Evolutionary conservation across 495 filamentous ascomycete species (phyloP), one percentile per base, ranked within the genome.

Genomic region (Lineolata rhizophorae): DNA sequence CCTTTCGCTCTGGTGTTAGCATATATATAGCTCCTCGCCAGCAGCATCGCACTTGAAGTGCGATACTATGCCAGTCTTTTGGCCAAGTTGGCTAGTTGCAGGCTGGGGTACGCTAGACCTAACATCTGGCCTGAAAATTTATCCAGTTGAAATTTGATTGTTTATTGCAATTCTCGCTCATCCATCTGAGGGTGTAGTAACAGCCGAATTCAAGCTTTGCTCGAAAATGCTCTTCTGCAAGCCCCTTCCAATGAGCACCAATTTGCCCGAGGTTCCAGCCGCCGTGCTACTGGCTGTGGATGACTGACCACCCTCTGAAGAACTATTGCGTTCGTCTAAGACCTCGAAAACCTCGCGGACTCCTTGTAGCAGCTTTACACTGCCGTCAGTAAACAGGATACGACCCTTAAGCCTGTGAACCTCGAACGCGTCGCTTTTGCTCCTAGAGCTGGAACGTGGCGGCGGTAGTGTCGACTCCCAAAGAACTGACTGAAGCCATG

Each of bases 281-380:
- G 36, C 40, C 13, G 32, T 36, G 20, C 43, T 48, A 19, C 41
- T 35, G n/a, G 6, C 22, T n/a, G 22, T 25, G n/a, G n/a, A 32
- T 9, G 6, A 9, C 41, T 46, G 21, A 31, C 32, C 15, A n/a
- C 51, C 43, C 2, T 59, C 30, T 15, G 22, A 10, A 4, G 30
- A n/a, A 15, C n/a, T 56, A 14, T 45, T 27, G 10, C 47, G 50
- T 10, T 57, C 56, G 35, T 91, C 81, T 20, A 79, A 60, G 12
- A 95, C 77, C 45, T 95, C 87, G 47, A 94, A 97, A 5, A 93
- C 60, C 34, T 94, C 85, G 20, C 85, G 59, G 2, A 97, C 87
- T 12, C 84, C 87, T 48, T 97, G 87, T 3, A 94, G 63, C 40
- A 95, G 67, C 45, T 73, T 76, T 19, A 61, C 60, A 2, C 52